Evolutionary conservation across 768 basidiomycete species (phyloP), one percentile per base, ranked within the genome.

Genomic region (Daedaleopsis sinensis): DNA sequence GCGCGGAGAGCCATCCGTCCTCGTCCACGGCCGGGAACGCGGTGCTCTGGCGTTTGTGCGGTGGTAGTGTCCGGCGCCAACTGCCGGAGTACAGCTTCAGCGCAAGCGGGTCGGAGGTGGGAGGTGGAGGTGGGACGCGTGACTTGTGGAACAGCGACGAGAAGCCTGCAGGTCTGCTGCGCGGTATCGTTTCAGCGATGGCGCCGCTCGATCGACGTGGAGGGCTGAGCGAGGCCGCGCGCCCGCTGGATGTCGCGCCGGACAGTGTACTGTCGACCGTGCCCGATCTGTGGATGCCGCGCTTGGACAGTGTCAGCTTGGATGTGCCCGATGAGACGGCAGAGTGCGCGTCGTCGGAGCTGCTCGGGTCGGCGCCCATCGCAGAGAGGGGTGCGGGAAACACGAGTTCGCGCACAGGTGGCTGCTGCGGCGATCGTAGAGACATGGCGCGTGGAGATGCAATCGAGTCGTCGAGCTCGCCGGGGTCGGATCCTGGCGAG

Each of bases 311-410:
- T 47, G 46, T 37, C 15, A 43, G 36, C n/a, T 24, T 49, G 11
- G 57, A 48, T n/a, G 58, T 52, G 50, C 8, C 23, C 4, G 19
- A 46, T 11, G 19, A 46, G 10, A 42, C 35, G 8, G 38, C 50
- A 32, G 55, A 53, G 9, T 48, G 37, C 42, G 51, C 44, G 38
- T 60, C 59, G 52, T 50, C 52, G 42, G 47, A 24, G 4, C 32
- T 42, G 18, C 35, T 47, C 8, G 55, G 32, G 15, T 52, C 61
- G 5, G 19, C 44, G 10, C 65, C 58, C 23, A 71, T 63, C 62
- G 82, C 84, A 15, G 87, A 87, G 5, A 93, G 78, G 0, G 91
- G 91, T 7, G 89, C 83, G 23, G 91, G 91, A 71, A 93, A 92
- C 10, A 81, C 84, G 58, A 93, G 80, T 64, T 90, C 85, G 49